Percentiles rank a stretch among this genome's conserved stretches.
Evolutionary conservation across 257 asterid genomes (phyloP).

Genomic region (Echites panduratus): DNA sequence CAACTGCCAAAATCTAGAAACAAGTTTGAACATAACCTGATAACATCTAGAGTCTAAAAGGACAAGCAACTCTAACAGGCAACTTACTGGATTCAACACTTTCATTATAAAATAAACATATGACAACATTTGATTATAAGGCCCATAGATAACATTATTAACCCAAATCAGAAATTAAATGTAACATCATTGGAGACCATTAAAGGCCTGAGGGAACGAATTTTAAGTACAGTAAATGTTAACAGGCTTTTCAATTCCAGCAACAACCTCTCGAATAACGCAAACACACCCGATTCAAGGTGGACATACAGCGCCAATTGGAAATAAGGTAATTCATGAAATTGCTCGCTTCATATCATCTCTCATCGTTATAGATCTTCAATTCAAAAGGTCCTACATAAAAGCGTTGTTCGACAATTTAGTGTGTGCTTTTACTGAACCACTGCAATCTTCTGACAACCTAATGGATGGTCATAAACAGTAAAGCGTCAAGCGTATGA

Average conservation of each 20-base stretch:
- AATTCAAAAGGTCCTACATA: slow-evolving; percentile 47
- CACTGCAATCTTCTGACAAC: slow-evolving; percentile 20
- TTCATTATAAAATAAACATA: slow-evolving; percentile 6
- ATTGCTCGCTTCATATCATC: slow-evolving; percentile 17
- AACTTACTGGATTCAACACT: slow-evolving; percentile 4
- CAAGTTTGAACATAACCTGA: slow-evolving; percentile 1
- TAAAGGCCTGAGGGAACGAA: neutral
- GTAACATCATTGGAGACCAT: neutral
- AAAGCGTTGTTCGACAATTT: slow-evolving; percentile 40
- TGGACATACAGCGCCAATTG: neutral
- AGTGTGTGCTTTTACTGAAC: slow-evolving; percentile 29
- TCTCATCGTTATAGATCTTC: slow-evolving; percentile 6
- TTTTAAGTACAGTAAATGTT: neutral
- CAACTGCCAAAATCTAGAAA: neutral
- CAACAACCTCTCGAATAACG: slow-evolving; percentile 17
- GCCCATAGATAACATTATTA: slow-evolving; percentile 3
- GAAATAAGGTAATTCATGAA: slow-evolving; percentile 4
- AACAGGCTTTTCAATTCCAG: neutral
- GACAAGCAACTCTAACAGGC: neutral
- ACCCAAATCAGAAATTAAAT: slow-evolving; percentile 1
- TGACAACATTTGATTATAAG: neutral
- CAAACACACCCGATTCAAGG: slow-evolving; percentile 18
- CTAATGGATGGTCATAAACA: slow-evolving; percentile 35
- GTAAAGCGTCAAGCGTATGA: slow-evolving; percentile 34
- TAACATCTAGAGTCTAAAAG: neutral